These are phyloP conservation scores for Neospermospora avenae DNA, from an alignment of 2,329 filamentous ascomycete species.

Conservation along the genomic window DNA sequence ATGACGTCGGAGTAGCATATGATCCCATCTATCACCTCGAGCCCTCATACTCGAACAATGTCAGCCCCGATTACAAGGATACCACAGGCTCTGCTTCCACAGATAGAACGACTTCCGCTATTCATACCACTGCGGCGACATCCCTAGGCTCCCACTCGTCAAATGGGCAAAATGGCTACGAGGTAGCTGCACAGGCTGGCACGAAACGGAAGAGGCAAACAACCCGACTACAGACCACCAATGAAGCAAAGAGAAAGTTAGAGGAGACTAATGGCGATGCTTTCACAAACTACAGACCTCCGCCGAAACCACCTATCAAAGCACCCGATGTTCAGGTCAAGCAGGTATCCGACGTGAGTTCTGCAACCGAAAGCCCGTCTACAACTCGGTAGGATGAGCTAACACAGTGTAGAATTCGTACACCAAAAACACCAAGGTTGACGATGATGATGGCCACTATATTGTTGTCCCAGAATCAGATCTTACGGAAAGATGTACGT, in stretches of 20 bases:
- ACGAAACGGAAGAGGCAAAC: conserved; percentile 82
- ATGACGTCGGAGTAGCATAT: conserved; percentile 52
- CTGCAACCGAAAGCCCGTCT: neutral
- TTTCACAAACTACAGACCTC: conserved; percentile 78
- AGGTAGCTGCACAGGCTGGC: conserved; percentile 65
- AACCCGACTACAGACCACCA: conserved; percentile 75
- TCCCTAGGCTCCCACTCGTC: conserved; percentile 69
- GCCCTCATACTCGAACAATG: conserved; percentile 66
- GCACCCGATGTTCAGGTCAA: conserved; percentile 71
- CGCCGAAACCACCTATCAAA: conserved; percentile 85
- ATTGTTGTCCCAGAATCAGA: conserved; percentile 85
- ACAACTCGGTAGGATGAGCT: conserved; percentile 5
- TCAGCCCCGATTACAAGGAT: conserved; percentile 66
- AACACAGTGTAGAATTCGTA: conserved; percentile 37
- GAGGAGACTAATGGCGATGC: conserved; percentile 67
- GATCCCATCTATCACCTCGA: conserved; percentile 70
- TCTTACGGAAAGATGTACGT: conserved; percentile 85
- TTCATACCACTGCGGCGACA: conserved; percentile 85
- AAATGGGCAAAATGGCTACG: conserved; percentile 59
- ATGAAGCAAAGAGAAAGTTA: conserved; percentile 77
- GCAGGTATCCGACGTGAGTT: conserved; percentile 60
- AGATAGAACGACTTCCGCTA: conserved; percentile 74
- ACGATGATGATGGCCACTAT: conserved; percentile 97
- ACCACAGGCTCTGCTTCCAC: conserved; percentile 74
- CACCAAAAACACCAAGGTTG: conserved; percentile 68